A percentile compares a stretch with the other conserved stretches of the same genome.
Evolutionary conservation across 345 rosid species (phyloP).

Genomic region (Mercurialis annua): DNA sequence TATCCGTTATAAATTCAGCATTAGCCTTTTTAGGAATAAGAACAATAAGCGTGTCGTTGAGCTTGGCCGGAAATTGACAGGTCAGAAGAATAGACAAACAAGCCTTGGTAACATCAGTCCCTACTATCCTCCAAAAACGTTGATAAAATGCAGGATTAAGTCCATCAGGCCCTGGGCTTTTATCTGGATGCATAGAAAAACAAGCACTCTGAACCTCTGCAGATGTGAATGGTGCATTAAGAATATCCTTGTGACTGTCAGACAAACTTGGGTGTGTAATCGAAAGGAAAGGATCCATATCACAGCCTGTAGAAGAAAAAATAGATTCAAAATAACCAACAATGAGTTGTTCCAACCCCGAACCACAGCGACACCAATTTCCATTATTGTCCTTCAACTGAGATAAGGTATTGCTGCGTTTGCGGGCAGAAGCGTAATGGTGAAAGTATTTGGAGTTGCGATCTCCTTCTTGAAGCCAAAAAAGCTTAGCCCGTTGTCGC

Average conservation of each 20-base stretch:
- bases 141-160: background rate
- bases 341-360: background rate
- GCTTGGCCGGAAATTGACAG: too few species aligned
- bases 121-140: background rate
- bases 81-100: too few species aligned
- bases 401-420: background rate
- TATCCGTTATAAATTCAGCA: too few species aligned
- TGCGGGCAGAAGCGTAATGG: background rate
- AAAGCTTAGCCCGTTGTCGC: background rate
- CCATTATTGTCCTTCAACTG: background rate
- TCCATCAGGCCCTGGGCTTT: background rate
- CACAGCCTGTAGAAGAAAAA: background rate
- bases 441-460: background rate
- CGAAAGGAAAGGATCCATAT: too few species aligned
- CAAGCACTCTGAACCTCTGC: background rate
- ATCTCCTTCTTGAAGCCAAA: background rate
- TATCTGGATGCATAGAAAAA: too few species aligned
- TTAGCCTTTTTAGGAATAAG: too few species aligned
- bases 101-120: background rate
- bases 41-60: too few species aligned
- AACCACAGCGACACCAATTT: background rate
- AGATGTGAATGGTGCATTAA: background rate
- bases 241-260: background rate
- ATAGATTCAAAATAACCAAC: background rate
- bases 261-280: background rate